Evolutionary conservation across 768 basidiomycete species (phyloP).

Genomic region (Phlebiopsis gigantea): DNA sequence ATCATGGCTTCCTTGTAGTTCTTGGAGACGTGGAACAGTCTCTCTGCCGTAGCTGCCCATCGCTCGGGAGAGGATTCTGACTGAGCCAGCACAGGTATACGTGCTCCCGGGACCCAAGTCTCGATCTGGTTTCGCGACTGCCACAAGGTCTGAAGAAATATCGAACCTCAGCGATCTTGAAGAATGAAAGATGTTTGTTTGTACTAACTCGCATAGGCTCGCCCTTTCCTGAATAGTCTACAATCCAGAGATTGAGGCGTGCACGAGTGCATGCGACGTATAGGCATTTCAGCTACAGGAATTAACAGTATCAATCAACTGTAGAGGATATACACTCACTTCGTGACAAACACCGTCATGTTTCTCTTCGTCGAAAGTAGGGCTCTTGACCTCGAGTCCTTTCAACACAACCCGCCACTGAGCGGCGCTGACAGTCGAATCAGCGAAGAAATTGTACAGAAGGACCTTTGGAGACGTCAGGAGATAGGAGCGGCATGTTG

Average conservation of each 20-base stretch:
- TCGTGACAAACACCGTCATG: slow-evolving; percentile 57
- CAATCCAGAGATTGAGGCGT: slow-evolving; percentile 65
- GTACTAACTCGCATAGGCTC: slow-evolving; percentile 52
- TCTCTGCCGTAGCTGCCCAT: slow-evolving; percentile 37
- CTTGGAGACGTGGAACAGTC: slow-evolving; percentile 35
- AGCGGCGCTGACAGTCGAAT: slow-evolving; percentile 43
- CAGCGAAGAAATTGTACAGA: slow-evolving; percentile 70
- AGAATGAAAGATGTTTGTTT: not conserved
- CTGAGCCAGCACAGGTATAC: slow-evolving; percentile 48
- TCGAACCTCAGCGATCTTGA: not conserved
- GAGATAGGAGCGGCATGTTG: not conserved
- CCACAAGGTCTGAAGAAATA: slow-evolving; percentile 44
- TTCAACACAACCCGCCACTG: slow-evolving; percentile 62
- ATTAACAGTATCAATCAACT: not conserved
- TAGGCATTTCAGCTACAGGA: slow-evolving; percentile 51
- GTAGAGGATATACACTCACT: slow-evolving; percentile 27
- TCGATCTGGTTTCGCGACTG: slow-evolving; percentile 37
- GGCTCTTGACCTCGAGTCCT: slow-evolving; percentile 25
- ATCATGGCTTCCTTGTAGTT: slow-evolving; percentile 49
- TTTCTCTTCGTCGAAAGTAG: slow-evolving; percentile 42
- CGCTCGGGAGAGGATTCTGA: slow-evolving; percentile 44
- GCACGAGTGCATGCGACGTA: slow-evolving; percentile 73
- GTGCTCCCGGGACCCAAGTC: slow-evolving; percentile 40
- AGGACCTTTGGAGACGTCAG: slow-evolving; percentile 43
- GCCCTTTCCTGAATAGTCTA: slow-evolving; percentile 51